Evolutionary conservation across 495 filamentous ascomycete genomes (phyloP).

Genomic region (Penicillium turbatum): DNA sequence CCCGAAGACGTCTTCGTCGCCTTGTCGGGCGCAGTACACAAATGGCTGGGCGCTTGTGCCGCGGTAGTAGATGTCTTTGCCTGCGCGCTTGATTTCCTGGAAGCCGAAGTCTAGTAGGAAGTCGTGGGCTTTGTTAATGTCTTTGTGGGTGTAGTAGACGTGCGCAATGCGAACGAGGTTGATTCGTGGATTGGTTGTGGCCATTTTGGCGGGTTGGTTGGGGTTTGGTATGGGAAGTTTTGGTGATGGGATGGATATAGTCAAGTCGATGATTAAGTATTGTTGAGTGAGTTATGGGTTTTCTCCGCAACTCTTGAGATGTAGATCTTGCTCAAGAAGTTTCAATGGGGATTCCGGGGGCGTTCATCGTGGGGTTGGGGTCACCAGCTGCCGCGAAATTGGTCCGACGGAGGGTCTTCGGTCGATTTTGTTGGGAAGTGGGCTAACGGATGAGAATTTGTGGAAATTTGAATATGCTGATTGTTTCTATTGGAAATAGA

Average conservation of each 20-base stretch:
- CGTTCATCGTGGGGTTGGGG: neutral
- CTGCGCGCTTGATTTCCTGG: slow-evolving; percentile 32
- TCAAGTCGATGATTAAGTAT: too few species aligned
- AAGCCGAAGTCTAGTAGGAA: slow-evolving; percentile 57
- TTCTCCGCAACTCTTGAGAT: too few species aligned
- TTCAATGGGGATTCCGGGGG: neutral
- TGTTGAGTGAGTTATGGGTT: too few species aligned
- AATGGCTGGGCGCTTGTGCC: slow-evolving; percentile 56
- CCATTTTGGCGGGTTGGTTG: neutral
- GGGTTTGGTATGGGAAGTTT: too few species aligned
- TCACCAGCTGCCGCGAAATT: neutral
- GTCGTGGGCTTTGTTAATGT: slow-evolving; percentile 40
- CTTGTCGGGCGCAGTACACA: slow-evolving; percentile 42
- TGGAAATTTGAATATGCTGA: too few species aligned
- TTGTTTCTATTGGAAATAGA: too few species aligned
- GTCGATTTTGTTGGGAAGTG: neutral
- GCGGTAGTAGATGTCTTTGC: slow-evolving; percentile 50
- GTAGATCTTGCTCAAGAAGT: too few species aligned
- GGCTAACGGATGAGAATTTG: too few species aligned
- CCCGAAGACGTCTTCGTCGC: slow-evolving; percentile 44
- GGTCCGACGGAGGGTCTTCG: neutral
- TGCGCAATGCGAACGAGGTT: slow-evolving; percentile 47
- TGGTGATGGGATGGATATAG: too few species aligned
- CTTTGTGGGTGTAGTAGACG: slow-evolving; percentile 52
- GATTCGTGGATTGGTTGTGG: neutral